Percentiles rank a stretch among this genome's conserved stretches.
These are phyloP conservation scores for Phytophthora agathidicida DNA, from an alignment of 352 stramenopile genomes.

Conservation along the genomic window DNA sequence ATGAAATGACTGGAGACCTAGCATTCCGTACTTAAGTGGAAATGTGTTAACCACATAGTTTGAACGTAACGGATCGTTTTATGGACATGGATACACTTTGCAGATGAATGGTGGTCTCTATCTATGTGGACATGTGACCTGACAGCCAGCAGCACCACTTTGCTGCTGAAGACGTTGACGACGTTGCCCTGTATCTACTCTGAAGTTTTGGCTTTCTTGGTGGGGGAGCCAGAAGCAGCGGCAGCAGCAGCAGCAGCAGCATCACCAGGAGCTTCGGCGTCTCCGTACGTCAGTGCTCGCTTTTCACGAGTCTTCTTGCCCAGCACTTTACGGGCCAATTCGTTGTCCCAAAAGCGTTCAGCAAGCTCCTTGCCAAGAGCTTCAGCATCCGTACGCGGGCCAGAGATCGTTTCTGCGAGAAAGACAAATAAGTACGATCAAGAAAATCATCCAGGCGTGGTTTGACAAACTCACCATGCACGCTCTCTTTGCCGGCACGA, in stretches of 20 bases:
- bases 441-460: not conserved
- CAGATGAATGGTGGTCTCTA: constrained; percentile 7
- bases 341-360: constrained; percentile 61
- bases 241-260: constrained; percentile 60
- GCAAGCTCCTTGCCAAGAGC: constrained; percentile 72
- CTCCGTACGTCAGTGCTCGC: constrained; percentile 78
- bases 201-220: constrained; percentile 29
- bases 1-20: constrained; percentile 69
- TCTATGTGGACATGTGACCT: constrained; percentile 3
- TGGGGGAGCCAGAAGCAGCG: not conserved
- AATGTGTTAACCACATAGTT: constrained; percentile 1
- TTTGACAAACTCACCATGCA: constrained; percentile 52
- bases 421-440: not conserved
- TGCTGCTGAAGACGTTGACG: not conserved
- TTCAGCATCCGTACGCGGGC: constrained; percentile 61
- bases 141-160: too few relatives aligned
- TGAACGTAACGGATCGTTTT: too few relatives aligned
- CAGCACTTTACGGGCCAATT: constrained; percentile 54
- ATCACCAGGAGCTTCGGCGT: constrained; percentile 72
- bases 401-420: constrained; percentile 49
- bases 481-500: constrained; percentile 65
- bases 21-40: constrained; percentile 36
- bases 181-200: constrained; percentile 18
- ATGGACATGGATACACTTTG: constrained; percentile 13
- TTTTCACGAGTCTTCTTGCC: constrained; percentile 73